Base-by-base conservation (phyloP, 176 grass and related monocot genomes). In the Elaeis guineensis region DNA sequence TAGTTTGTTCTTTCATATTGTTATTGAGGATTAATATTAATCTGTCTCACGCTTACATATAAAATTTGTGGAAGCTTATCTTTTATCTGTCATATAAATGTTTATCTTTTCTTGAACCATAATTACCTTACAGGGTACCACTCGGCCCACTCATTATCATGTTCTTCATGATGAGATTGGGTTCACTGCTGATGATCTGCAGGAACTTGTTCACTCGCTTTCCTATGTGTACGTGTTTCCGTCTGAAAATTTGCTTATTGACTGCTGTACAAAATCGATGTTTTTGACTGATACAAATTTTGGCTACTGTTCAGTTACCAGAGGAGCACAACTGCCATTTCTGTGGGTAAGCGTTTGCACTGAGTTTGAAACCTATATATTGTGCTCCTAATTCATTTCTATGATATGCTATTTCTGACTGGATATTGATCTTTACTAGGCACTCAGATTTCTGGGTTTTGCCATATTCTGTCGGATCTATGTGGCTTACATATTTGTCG, bases 301-400 rank as follows among this genome's bases (percentile, higher is more conserved):
- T 63, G 21, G 3, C 22, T 58, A 61, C 8, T 12, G 72, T 75
- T 72, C 78, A 89, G 89, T 4, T 95, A 98, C 21, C 93, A 98
- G 54, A 85, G 93, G 76, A 98, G 93, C 78, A 98, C 93, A 0
- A 98, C 87, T 54, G 87, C 93, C 22, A 86, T 98, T 58, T 85
- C 87, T 55, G 81, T 98, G 9, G 93, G 93, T 98, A 74, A 76
- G 81, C 44, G 5, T 29, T 21, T 16, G 0, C 28, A 24, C 0
- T 50, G 12, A 4, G n/a, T n/a, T 21, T 51, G 17, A 22, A 3
- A 14, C 17, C 17, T n/a, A 2, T 68, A 6, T 30, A 6, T 30
- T 7, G 5, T 5, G 5, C 25, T 30, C 28, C 0, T 30, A 30
- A 30, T 5, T 30, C 28, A 30, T 30, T 5, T 30, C 28, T 30